phyloP scores from a whole-genome alignment of 176 grass and related monocot genomes.

The Leersia perrieri region DNA sequence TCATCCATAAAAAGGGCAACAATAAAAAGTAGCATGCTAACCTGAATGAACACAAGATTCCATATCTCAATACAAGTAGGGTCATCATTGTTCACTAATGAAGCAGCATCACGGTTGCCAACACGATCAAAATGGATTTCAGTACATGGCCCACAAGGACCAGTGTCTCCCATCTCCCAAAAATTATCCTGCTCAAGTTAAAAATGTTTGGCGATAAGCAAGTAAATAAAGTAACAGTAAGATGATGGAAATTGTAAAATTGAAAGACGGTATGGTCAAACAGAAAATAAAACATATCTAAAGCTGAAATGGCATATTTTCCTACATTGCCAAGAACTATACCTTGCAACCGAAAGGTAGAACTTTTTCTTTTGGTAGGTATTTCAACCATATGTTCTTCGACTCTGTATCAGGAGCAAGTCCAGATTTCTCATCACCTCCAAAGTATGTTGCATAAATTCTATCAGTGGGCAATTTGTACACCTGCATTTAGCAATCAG shows the following conservation, averaged over 20 bases:
- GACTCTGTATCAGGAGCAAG: slow-evolving; percentile 64
- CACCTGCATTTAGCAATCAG: slow-evolving; percentile 50
- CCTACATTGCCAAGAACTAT: background rate
- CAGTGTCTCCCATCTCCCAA: slow-evolving; percentile 97
- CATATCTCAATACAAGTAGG: slow-evolving; percentile 96
- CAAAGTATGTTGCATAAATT: slow-evolving; percentile 92
- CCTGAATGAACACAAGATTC: slow-evolving; percentile 99
- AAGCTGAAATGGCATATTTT: background rate
- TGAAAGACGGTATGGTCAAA: background rate
- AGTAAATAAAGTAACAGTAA: background rate
- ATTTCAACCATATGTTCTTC: slow-evolving; percentile 66
- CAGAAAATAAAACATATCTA: background rate
- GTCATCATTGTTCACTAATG: slow-evolving; percentile 85
- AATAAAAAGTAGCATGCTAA: slow-evolving; percentile 20
- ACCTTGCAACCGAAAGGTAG: slow-evolving; percentile 95
- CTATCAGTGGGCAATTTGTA: slow-evolving; percentile 89
- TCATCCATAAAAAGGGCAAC: background rate
- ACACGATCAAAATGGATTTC: slow-evolving; percentile 97
- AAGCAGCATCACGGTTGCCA: slow-evolving; percentile 75
- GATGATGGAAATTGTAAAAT: background rate
- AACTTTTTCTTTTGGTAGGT: slow-evolving; percentile 65
- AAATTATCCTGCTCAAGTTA: slow-evolving; percentile 70
- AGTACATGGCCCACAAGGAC: slow-evolving; percentile 90
- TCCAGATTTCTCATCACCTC: slow-evolving; percentile 77
- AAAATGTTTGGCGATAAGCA: background rate